These are phyloP conservation scores for Dendrobium catenatum DNA, from an alignment of 106 monocot species.

Conservation along the genomic window DNA sequence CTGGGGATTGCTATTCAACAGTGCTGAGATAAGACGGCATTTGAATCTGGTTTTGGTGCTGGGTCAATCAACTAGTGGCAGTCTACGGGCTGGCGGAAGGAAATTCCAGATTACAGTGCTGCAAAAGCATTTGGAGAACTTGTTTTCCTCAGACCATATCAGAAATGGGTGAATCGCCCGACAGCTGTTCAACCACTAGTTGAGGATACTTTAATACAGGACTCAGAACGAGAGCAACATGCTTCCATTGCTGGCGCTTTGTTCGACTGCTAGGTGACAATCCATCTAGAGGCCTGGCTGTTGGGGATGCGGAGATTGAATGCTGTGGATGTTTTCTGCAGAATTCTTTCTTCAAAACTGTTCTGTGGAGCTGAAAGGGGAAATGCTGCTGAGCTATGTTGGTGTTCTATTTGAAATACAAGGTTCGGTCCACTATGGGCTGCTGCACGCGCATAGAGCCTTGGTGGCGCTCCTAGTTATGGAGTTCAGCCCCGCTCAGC, in stretches of 20 bases:
- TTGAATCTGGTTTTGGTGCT: conserved; percentile 70
- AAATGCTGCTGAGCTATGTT: conserved; percentile 91
- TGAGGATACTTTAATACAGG: conserved; percentile 89
- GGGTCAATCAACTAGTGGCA: conserved; percentile 91
- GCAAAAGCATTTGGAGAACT: conserved; percentile 91
- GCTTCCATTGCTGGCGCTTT: conserved; percentile 85
- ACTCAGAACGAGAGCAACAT: conserved; percentile 87
- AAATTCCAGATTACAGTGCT: conserved; percentile 91
- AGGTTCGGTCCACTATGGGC: conserved; percentile 78
- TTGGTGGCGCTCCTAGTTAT: conserved; percentile 55
- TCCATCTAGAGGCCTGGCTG: conserved; percentile 58
- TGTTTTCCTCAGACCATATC: conserved; percentile 91
- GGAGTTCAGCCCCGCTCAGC: conserved; percentile 58
- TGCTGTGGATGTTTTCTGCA: conserved; percentile 92
- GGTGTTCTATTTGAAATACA: conserved; percentile 83
- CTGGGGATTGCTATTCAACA: conserved; percentile 88
- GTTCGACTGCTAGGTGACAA: conserved; percentile 76
- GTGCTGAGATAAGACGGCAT: conserved; percentile 71
- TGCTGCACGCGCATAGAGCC: conserved; percentile 90
- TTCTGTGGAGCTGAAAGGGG: conserved; percentile 88
- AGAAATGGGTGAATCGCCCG: conserved; percentile 74
- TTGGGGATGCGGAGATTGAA: conserved; percentile 85
- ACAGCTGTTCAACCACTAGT: conserved; percentile 87
- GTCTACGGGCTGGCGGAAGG: conserved; percentile 86
- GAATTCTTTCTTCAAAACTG: conserved; percentile 80